Evolutionary conservation across 331 rosid genomes (phyloP), one percentile per base, ranked within the genome.

Genomic region (Phaseolus coccineus): DNA sequence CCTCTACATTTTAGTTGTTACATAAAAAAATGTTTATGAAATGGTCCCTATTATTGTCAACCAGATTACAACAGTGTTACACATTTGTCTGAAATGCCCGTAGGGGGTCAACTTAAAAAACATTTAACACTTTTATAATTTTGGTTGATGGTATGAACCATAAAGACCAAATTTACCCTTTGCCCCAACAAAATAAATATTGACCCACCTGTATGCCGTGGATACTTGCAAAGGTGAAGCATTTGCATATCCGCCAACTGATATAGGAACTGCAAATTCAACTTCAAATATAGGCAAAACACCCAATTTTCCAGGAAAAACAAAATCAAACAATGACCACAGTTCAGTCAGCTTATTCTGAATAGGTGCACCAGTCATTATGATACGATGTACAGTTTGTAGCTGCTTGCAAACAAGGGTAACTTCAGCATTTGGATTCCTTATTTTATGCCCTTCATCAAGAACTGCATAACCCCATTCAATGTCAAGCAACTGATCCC

Each of bases 271-370:
- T 68, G 99, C 89, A 87, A 95, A 95, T 85, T 93, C 98, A 8
- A 94, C 98, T 86, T 95, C 99, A 88, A 95, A 95, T 69, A 95
- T 87, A 84, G 99, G 99, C 87, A 93, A 89, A 69, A 95, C 99
- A 80, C 99, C 99, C 84, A 95, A 85, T 85, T 95, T 95, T 75
- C 99, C 99, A 78, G 99, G 99, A 83, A 95, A 95, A 84, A 95
- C 98, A 87, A 95, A 95, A 88, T 95, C 99, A 91, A 93, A 95
- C 88, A 93, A 87, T 71, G 99, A 95, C 99, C 99, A 95, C 69
- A 95, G 82, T 84, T 95, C 99, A 44, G 88, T 73, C 90, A 95
- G 85, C 84, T 90, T 93, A 88, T 95, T 95, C 93, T 95, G 99
- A 89, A 95, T 95, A 75, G 99, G 99, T 65, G 98, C 87, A 77